These are phyloP conservation scores for Mrakia gelida DNA, from an alignment of 768 basidiomycete genomes.

Conservation along the genomic window DNA sequence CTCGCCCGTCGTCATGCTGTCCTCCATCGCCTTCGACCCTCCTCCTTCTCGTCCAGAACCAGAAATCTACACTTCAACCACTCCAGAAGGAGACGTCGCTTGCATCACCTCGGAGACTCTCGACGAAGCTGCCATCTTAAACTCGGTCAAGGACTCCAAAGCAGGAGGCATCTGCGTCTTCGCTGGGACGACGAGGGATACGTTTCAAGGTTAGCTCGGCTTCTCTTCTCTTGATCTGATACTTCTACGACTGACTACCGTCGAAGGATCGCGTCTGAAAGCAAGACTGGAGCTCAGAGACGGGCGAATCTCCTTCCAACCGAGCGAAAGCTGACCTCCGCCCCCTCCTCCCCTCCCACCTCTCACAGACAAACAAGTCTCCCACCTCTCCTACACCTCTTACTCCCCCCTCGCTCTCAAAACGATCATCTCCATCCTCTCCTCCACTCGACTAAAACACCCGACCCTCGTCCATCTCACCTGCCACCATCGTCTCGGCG, in stretches of 20 bases:
- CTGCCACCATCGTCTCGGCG: conserved; percentile 71
- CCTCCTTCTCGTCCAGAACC: neutral
- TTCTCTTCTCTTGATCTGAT: neutral
- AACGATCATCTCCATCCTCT: conserved; percentile 18
- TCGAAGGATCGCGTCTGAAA: too few relatives aligned
- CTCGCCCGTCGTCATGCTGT: neutral
- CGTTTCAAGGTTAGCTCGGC: conserved; percentile 62
- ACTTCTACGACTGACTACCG: neutral
- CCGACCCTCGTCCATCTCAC: conserved; percentile 47
- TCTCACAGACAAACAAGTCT: conserved; percentile 26
- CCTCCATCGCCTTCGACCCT: neutral
- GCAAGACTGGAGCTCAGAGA: too few relatives aligned
- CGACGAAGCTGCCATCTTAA: conserved; percentile 57
- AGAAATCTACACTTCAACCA: neutral
- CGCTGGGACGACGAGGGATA: conserved; percentile 80
- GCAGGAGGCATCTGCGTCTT: conserved; percentile 73
- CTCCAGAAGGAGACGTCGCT: conserved; percentile 50
- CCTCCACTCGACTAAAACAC: neutral
- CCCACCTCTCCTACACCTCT: conserved; percentile 30
- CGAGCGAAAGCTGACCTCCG: neutral
- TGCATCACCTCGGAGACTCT: conserved; percentile 60
- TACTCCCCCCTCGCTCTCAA: conserved; percentile 27
- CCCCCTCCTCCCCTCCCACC: neutral
- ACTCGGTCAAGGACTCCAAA: conserved; percentile 58
- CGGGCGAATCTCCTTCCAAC: neutral